These are phyloP conservation scores for Jasminum sambac DNA, from an alignment of 257 asterid species.

Conservation along the genomic window DNA sequence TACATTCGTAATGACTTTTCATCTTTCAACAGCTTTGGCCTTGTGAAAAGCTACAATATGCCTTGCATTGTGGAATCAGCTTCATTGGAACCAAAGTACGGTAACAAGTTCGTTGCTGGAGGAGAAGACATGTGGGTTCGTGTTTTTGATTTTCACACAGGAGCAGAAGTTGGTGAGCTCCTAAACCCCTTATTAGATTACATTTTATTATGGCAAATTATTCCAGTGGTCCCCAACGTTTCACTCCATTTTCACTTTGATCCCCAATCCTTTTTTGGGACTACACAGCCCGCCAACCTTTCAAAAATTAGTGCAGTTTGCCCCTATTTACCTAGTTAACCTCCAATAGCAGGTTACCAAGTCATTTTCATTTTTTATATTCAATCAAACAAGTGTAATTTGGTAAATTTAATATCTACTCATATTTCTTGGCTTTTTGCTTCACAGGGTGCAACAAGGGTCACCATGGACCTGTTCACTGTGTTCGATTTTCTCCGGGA, in stretches of 20 bases:
- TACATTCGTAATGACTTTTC: constrained; percentile 6
- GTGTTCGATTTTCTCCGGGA: constrained; percentile 90
- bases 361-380: too few species aligned
- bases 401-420: too few species aligned
- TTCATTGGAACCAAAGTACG: constrained; percentile 85
- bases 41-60: constrained; percentile 83
- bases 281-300: too few species aligned
- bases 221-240: too few species aligned
- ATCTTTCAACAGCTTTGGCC: constrained; percentile 61
- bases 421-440: background rate
- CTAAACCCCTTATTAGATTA: background rate
- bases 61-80: constrained; percentile 92
- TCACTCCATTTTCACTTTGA: too few species aligned
- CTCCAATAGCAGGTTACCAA: too few species aligned
- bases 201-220: too few species aligned
- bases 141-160: constrained; percentile 79
- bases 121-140: constrained; percentile 99
- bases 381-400: too few species aligned
- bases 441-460: constrained; percentile 95
- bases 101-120: constrained; percentile 87
- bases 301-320: too few species aligned
- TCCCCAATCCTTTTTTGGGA: too few species aligned
- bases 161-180: constrained; percentile 74
- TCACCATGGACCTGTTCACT: constrained; percentile 98
- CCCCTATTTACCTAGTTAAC: too few species aligned